Conservation (phyloP, 768 basidiomycete genomes). For the Leucocoprinus leucothites region DNA sequence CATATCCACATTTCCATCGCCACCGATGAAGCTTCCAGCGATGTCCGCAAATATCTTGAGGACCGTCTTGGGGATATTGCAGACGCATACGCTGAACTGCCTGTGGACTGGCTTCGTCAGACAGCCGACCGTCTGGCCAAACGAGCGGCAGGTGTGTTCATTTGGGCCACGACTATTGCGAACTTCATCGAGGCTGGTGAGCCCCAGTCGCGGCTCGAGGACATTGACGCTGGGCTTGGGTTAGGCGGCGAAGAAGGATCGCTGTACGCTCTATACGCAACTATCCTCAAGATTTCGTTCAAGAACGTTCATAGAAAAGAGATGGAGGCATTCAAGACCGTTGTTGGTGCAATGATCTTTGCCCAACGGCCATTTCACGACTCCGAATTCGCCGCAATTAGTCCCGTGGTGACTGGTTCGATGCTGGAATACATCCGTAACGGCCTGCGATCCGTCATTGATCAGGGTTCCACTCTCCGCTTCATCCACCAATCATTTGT, state of each 20-base stretch:
- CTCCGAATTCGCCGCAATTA: slow-evolving; percentile 8
- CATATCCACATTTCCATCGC: slow-evolving; percentile 19
- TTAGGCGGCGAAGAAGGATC: slow-evolving; percentile 9
- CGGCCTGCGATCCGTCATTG: slow-evolving; percentile 20
- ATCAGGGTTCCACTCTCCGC: slow-evolving; percentile 10
- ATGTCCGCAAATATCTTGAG: slow-evolving; percentile 22
- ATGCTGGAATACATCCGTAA: slow-evolving; percentile 19
- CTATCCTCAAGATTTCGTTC: neutral
- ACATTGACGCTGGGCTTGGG: slow-evolving; percentile 10
- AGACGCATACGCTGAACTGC: neutral
- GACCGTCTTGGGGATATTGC: slow-evolving; percentile 7
- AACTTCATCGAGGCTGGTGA: slow-evolving; percentile 18
- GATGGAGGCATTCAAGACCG: slow-evolving; percentile 12
- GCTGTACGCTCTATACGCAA: slow-evolving; percentile 14
- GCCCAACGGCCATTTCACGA: slow-evolving; percentile 20
- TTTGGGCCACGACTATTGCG: slow-evolving; percentile 24
- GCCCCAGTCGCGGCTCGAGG: slow-evolving; percentile 12
- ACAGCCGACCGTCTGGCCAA: slow-evolving; percentile 18
- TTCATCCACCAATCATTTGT: slow-evolving; percentile 25
- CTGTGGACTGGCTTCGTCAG: slow-evolving; percentile 18
- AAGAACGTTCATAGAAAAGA: neutral
- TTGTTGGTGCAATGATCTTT: slow-evolving; percentile 20
- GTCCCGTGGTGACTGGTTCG: neutral
- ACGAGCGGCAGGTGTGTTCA: slow-evolving; percentile 26
- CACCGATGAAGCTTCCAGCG: slow-evolving; percentile 16